Evolutionary conservation across 2,329 filamentous ascomycete genomes (phyloP).

Genomic region (Colletotrichum sidae): DNA sequence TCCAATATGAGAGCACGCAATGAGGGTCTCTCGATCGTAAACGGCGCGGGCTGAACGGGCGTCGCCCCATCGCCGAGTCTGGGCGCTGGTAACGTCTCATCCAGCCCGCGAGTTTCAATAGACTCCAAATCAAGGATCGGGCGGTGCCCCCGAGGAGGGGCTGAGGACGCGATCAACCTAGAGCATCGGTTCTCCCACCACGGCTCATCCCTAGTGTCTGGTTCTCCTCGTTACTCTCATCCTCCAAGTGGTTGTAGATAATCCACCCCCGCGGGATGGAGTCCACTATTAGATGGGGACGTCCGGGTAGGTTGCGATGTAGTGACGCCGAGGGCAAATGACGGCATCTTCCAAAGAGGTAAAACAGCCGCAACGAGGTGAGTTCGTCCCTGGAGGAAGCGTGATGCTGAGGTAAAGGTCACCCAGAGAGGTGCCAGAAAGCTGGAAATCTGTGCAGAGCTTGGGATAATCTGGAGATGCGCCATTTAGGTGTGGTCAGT

Average conservation of each 20-base stretch:
- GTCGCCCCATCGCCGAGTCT: not conserved
- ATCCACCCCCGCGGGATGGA: slow-evolving; percentile 19
- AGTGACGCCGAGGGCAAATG: slow-evolving; percentile 35
- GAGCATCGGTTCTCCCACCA: slow-evolving; percentile 7
- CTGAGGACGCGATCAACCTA: not conserved
- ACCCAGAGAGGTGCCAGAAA: not conserved
- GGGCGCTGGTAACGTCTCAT: slow-evolving; percentile 24
- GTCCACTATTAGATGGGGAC: slow-evolving; percentile 11
- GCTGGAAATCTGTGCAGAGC: too few relatives aligned
- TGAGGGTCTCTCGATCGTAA: not conserved
- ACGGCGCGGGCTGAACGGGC: not conserved
- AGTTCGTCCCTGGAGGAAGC: not conserved
- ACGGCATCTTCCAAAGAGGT: slow-evolving; percentile 21
- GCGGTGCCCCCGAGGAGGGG: not conserved
- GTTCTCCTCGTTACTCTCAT: not conserved
- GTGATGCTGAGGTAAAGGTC: not conserved
- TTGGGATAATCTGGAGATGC: too few relatives aligned
- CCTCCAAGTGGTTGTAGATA: not conserved
- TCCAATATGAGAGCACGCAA: slow-evolving; percentile 23
- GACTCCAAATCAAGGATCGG: not conserved
- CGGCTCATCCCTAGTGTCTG: slow-evolving; percentile 17
- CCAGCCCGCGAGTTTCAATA: not conserved
- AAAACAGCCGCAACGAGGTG: not conserved
- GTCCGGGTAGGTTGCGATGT: slow-evolving; percentile 12
- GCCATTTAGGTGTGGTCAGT: too few relatives aligned